Evolutionary conservation across 202 grass and related monocot genomes (phyloP), one percentile per base, ranked within the genome.

Genomic region (Panicum hallii): DNA sequence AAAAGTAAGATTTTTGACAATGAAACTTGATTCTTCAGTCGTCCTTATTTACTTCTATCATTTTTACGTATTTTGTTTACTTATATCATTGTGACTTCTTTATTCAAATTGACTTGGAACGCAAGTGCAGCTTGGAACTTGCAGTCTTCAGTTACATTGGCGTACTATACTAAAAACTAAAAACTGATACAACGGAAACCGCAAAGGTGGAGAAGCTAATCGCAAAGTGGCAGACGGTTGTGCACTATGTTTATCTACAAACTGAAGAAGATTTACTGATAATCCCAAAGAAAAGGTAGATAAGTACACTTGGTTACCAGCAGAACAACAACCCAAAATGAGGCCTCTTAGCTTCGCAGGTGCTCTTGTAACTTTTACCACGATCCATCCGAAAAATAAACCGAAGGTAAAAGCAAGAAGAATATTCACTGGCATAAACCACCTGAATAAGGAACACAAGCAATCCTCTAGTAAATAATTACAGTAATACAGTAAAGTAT

Each of bases 351-450:
- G 73, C 61, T 88, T 88, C 1, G 79, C 32, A 9, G 96, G 96
- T 22, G 91, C 26, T 81, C 75, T 80, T 7, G 96, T 95, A 68
- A 99, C 77, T 78, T 85, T 85, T 78, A 92, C 77, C 13, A 92
- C 62, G 46, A 87, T 49, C 88, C 96, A 99, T 75, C 96, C 93
- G 4, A 99, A 90, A 73, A 90, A 67, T 38, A 86, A 90, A 75
- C 96, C 96, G 5, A 94, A 28, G 70, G 72, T 66, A 56, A 92
- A 99, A 67, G 79, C 76, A 32, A 99, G 82, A 77, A 99, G 84
- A 47, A 99, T 72, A 78, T 99, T 99, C 80, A 94, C 70, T 17
- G 93, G 96, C 96, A 94, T 94, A 86, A 99, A 94, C 93, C 96
- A 99, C 75, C 96, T 99, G 85, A 41, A 36, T 71, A n/a, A 87